Conservation (phyloP, 106 monocot genomes). For the Acanthochlamys bracteata region DNA sequence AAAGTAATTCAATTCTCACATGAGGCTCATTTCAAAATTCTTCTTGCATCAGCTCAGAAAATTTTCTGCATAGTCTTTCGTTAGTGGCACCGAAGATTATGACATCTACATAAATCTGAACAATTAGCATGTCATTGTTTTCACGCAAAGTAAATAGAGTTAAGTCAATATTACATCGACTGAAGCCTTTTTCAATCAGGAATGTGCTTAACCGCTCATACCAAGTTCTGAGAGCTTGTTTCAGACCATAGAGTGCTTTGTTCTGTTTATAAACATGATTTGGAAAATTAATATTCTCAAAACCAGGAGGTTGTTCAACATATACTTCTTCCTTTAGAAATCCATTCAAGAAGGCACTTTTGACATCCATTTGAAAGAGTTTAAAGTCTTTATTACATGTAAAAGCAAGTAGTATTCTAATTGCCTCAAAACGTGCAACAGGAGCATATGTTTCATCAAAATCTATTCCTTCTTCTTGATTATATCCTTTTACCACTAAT, state of each 20-base stretch:
- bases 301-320: neutral
- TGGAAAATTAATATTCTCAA: neutral
- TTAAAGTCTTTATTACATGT: too few species aligned
- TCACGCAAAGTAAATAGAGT: neutral
- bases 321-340: neutral
- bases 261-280: neutral
- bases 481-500: too few species aligned
- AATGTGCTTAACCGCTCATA: slow-evolving; percentile 7
- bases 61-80: too few species aligned
- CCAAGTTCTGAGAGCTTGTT: slow-evolving; percentile 9
- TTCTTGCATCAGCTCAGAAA: too few species aligned
- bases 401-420: too few species aligned
- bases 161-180: neutral
- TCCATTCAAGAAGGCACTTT: too few species aligned
- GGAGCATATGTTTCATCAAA: too few species aligned
- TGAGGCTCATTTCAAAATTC: too few species aligned
- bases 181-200: neutral
- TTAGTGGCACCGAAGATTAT: slow-evolving; percentile 1
- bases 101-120: slow-evolving; percentile 15
- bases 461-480: too few species aligned
- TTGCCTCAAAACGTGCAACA: too few species aligned
- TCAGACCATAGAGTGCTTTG: slow-evolving; percentile 12
- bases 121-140: neutral
- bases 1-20: too few species aligned
- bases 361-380: too few species aligned